Conservation (phyloP, 257 asterid species). For the Penstemon davidsonii region DNA sequence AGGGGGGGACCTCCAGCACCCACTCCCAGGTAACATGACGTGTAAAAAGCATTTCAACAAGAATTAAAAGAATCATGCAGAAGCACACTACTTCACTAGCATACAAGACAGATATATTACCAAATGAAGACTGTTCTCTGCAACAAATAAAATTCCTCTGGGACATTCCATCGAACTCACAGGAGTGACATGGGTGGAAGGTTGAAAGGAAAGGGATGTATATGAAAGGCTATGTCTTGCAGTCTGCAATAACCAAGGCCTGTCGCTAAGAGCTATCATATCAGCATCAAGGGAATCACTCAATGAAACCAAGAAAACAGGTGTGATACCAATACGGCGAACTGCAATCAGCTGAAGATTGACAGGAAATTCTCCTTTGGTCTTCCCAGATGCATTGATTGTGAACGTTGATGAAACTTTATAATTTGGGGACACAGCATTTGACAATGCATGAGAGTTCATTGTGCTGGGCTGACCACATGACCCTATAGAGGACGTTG, state of each 20-base stretch:
- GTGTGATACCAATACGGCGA: slow-evolving; percentile 95
- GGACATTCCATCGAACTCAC: slow-evolving; percentile 87
- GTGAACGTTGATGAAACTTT: slow-evolving; percentile 33
- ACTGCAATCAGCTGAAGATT: slow-evolving; percentile 88
- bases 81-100: background rate
- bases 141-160: slow-evolving; percentile 87
- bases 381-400: slow-evolving; percentile 44
- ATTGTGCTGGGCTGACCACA: slow-evolving; percentile 44
- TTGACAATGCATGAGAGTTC: slow-evolving; percentile 36
- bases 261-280: slow-evolving; percentile 90
- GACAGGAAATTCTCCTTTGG: slow-evolving; percentile 47
- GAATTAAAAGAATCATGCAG: too few species aligned
- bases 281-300: slow-evolving; percentile 83
- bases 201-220: slow-evolving; percentile 89
- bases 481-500: slow-evolving; percentile 37
- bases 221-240: slow-evolving; percentile 96
- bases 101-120: slow-evolving; percentile 42
- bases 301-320: slow-evolving; percentile 86
- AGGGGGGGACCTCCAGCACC: background rate
- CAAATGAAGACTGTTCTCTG: slow-evolving; percentile 95
- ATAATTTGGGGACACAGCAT: slow-evolving; percentile 37
- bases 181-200: slow-evolving; percentile 96
- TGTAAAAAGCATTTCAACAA: slow-evolving; percentile 9
- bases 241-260: slow-evolving; percentile 97
- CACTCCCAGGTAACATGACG: slow-evolving; percentile 13